These are phyloP conservation scores for Acer campestre DNA, from an alignment of 345 rosid species.

Conservation along the genomic window DNA sequence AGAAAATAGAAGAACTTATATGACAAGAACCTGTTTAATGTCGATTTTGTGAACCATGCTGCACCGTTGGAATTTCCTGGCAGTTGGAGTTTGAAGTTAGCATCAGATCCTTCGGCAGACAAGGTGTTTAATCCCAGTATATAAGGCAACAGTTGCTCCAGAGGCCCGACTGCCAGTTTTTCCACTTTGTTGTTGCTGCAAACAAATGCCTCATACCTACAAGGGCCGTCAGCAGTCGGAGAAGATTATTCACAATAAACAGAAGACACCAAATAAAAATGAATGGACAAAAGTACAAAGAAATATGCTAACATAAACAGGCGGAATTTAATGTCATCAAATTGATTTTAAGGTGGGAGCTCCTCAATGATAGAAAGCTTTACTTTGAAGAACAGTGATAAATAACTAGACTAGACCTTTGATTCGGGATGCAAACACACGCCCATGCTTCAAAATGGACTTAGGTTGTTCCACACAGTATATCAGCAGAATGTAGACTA, in stretches of 20 bases:
- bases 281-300: not conserved
- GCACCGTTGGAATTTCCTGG: slow-evolving; percentile 29
- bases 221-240: not conserved
- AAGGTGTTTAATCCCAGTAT: slow-evolving; percentile 44
- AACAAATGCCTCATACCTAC: slow-evolving; percentile 55
- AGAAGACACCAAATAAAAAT: not conserved
- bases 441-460: not conserved
- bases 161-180: slow-evolving; percentile 46
- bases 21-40: slow-evolving; percentile 46
- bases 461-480: not conserved
- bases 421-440: not conserved
- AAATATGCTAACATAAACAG: not conserved
- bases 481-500: not conserved
- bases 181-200: slow-evolving; percentile 43
- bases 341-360: not conserved
- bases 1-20: slow-evolving; percentile 9
- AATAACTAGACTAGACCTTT: not conserved
- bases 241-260: not conserved
- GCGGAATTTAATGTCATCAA: not conserved
- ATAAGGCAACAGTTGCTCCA: slow-evolving; percentile 50
- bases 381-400: not conserved
- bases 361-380: not conserved
- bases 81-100: slow-evolving; percentile 48
- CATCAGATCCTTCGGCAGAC: slow-evolving; percentile 41
- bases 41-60: slow-evolving; percentile 61